Evolutionary conservation across 140 eudicot species (phyloP), one percentile per base, ranked within the genome.

Genomic region (Stevia rebaudiana): DNA sequence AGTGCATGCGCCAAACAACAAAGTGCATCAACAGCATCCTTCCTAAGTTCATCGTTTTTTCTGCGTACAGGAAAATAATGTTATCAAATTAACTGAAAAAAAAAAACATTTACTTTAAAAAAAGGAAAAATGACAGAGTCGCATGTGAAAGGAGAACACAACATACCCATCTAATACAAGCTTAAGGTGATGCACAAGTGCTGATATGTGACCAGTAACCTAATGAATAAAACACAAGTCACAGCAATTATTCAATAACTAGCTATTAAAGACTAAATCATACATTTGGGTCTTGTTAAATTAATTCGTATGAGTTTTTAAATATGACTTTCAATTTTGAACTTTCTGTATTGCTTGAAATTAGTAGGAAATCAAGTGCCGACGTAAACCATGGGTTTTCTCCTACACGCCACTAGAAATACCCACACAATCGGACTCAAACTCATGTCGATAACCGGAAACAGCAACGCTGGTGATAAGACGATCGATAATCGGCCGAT

Each of bases 161-260:
- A 62, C 92, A 67, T 56, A 92, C 98, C 98, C 98, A 74, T 92
- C 98, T 84, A 92, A 63, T 68, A 92, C 96, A 73, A 92, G 96
- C 86, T 87, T 92, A 89, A 92, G 71, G 65, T 92, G 98, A 79
- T 88, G 96, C 77, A 85, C 96, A 25, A 92, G 92, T 22, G 94
- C 68, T 36, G 98, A 92, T 75, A 92, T 85, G 76, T 92, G 96
- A 61, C 98, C 96, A 61, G 95, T 79, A 59, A 92, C 96, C 98
- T 92, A 78, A 66, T 68, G 18, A 60, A 55, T 25, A 55, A 16
- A 60, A 62, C 19, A 51, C 6, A 16, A 48, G 44, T 60, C 61
- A 62, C 8, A 28, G 31, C 17, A 52, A 50, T n/a, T 37, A 67
- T 64, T 56, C 36, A 55, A 70, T 63, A 47, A 28, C 33, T 28